Evolutionary conservation across 106 monocot species (phyloP).

Genomic region (Platanthera guangdongensis): DNA sequence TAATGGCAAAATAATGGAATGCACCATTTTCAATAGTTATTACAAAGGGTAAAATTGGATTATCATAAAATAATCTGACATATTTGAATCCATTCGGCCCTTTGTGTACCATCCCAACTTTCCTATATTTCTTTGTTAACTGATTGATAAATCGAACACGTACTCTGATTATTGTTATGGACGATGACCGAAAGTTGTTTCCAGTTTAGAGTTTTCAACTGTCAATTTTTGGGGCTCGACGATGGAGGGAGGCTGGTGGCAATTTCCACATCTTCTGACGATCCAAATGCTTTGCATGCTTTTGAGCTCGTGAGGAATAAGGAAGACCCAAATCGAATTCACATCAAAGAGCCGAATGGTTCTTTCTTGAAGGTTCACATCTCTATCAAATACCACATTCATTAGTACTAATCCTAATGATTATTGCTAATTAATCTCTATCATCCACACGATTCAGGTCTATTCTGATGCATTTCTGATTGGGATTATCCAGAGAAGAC

Average conservation of each 20-base stretch:
- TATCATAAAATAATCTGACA: too few species aligned
- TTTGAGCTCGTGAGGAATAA: constrained; percentile 45
- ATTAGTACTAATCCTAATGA: too few species aligned
- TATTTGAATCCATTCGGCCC: too few species aligned
- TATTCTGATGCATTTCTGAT: not conserved
- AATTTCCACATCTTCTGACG: constrained; percentile 11
- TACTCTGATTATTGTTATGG: constrained; percentile 20
- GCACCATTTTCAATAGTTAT: too few species aligned
- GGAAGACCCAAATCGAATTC: constrained; percentile 26
- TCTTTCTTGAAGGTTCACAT: constrained; percentile 53
- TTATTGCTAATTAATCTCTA: not conserved
- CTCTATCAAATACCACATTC: too few species aligned
- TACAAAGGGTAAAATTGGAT: too few species aligned
- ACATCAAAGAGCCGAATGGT: constrained; percentile 52
- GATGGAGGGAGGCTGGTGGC: constrained; percentile 27
- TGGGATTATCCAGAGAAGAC: constrained; percentile 12
- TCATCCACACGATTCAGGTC: not conserved
- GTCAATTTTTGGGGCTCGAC: constrained; percentile 7
- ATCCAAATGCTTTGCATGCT: constrained; percentile 24
- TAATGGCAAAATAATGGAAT: too few species aligned
- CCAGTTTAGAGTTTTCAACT: constrained; percentile 1
- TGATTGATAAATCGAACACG: not conserved
- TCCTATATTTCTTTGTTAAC: not conserved
- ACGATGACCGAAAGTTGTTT: constrained; percentile 9
- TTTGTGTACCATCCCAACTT: not conserved